Conservation (phyloP, 1,284 basidiomycete species). For the Rhodofomes roseus region DNA sequence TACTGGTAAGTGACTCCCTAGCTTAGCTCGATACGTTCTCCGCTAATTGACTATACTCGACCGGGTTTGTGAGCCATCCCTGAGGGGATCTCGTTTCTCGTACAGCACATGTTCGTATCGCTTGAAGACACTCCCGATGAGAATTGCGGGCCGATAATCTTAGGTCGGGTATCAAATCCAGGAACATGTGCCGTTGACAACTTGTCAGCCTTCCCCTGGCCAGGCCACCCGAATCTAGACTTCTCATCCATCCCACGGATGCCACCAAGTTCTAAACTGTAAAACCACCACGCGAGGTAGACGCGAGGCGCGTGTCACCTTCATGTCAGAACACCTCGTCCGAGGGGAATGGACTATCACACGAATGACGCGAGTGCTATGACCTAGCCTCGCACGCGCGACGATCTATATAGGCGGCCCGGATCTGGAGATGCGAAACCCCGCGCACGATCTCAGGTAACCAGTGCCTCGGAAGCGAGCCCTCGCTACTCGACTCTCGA, state of each 20-base stretch:
- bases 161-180: not conserved
- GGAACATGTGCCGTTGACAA: not conserved
- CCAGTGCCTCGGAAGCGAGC: not conserved
- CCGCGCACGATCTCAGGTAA: not conserved
- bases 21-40: too few species aligned
- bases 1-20: too few species aligned
- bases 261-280: not conserved
- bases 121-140: too few species aligned
- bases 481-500: not conserved
- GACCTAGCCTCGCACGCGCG: not conserved
- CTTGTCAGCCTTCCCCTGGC: conserved; percentile 2
- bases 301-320: not conserved
- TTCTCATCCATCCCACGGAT: not conserved
- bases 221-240: not conserved
- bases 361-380: not conserved
- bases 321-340: not conserved
- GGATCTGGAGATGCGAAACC: not conserved
- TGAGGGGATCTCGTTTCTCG: too few species aligned
- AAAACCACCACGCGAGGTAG: not conserved
- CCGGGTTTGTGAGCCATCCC: too few species aligned
- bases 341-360: not conserved
- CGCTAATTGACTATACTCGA: too few species aligned
- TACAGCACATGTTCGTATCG: too few species aligned
- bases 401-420: not conserved
- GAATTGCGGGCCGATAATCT: too few species aligned